These are phyloP conservation scores for Pseudogymnoascus sp. DNA, from an alignment of 2,329 filamentous ascomycete genomes.

Conservation along the genomic window DNA sequence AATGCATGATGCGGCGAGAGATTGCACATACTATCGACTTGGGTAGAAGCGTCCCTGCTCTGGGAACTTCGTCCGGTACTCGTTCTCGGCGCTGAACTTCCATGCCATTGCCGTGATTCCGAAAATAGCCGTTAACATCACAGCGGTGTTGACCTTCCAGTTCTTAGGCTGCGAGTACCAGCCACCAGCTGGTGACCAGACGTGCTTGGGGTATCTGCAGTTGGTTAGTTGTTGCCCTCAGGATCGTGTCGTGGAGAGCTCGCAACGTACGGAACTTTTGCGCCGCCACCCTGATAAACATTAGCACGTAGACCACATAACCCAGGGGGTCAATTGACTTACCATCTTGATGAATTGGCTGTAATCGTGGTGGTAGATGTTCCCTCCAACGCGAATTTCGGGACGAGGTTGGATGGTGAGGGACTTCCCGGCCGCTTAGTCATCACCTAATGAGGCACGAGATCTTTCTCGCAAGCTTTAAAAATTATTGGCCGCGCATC, in stretches of 20 bases:
- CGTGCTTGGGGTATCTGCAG: conserved; percentile 87
- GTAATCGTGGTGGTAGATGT: conserved; percentile 26
- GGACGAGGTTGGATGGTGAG: conserved; percentile 17
- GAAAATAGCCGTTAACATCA: conserved; percentile 61
- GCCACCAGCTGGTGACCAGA: conserved; percentile 97
- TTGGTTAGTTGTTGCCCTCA: conserved; percentile 39
- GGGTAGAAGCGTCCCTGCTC: conserved; percentile 72
- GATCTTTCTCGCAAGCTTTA: conserved; percentile 11
- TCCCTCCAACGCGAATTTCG: conserved; percentile 6
- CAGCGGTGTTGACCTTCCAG: conserved; percentile 86
- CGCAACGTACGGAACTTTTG: conserved; percentile 59
- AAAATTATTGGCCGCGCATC: conserved; percentile 8
- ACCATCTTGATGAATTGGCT: conserved; percentile 48
- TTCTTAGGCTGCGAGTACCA: conserved; percentile 95
- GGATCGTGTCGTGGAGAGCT: conserved; percentile 10
- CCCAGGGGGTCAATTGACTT: conserved; percentile 23
- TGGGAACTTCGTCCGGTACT: conserved; percentile 68
- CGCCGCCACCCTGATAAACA: conserved; percentile 63
- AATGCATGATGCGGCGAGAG: conserved; percentile 1
- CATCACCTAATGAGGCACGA: conserved; percentile 11
- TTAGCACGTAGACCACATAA: conserved; percentile 33
- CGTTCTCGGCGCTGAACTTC: conserved; percentile 66
- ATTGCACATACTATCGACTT: conserved; percentile 65
- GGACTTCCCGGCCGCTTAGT: conserved; percentile 12
- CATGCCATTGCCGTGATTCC: conserved; percentile 63